phyloP scores from a whole-genome alignment of 352 stramenopile species.

The Thalassiosira livingstoniorum region DNA sequence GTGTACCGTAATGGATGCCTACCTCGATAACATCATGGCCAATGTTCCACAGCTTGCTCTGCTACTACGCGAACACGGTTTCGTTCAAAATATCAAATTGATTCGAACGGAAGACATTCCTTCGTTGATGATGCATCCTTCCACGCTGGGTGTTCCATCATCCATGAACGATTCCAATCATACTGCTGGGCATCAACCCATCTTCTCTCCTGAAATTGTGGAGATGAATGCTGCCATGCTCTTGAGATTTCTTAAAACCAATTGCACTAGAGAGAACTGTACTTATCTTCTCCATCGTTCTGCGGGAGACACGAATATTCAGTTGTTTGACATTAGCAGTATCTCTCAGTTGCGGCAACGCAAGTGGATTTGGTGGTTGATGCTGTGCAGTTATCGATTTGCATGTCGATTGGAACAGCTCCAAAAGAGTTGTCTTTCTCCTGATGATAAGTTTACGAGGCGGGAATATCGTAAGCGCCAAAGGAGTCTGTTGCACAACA shows the following conservation, averaged over 20 bases:
- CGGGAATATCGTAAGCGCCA: slow-evolving; percentile 75
- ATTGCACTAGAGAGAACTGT: slow-evolving; percentile 80
- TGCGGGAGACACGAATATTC: slow-evolving; percentile 72
- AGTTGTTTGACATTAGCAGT: slow-evolving; percentile 82
- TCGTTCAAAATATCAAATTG: slow-evolving; percentile 82
- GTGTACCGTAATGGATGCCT: slow-evolving; percentile 80
- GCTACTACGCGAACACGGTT: slow-evolving; percentile 79
- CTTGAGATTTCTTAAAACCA: slow-evolving; percentile 81
- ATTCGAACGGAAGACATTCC: slow-evolving; percentile 79
- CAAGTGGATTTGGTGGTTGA: slow-evolving; percentile 85
- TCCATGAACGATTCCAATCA: slow-evolving; percentile 19
- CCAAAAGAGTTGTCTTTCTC: slow-evolving; percentile 26
- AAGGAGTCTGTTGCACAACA: slow-evolving; percentile 76
- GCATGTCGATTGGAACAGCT: slow-evolving; percentile 78
- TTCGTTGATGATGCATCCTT: slow-evolving; percentile 73
- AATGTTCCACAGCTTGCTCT: slow-evolving; percentile 85
- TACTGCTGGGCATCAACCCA: not conserved
- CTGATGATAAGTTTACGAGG: slow-evolving; percentile 34
- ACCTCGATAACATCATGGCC: slow-evolving; percentile 85
- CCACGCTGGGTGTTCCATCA: slow-evolving; percentile 60
- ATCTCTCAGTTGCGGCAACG: slow-evolving; percentile 75
- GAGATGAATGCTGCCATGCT: slow-evolving; percentile 84
- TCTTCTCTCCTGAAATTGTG: slow-evolving; percentile 83
- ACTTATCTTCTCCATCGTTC: slow-evolving; percentile 78
- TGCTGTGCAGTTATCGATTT: slow-evolving; percentile 82